A percentile compares a stretch with the other conserved stretches of the same genome.
Evolutionary conservation across 2,329 filamentous ascomycete genomes (phyloP).

Genomic region (Epicoccum sorghinum): DNA sequence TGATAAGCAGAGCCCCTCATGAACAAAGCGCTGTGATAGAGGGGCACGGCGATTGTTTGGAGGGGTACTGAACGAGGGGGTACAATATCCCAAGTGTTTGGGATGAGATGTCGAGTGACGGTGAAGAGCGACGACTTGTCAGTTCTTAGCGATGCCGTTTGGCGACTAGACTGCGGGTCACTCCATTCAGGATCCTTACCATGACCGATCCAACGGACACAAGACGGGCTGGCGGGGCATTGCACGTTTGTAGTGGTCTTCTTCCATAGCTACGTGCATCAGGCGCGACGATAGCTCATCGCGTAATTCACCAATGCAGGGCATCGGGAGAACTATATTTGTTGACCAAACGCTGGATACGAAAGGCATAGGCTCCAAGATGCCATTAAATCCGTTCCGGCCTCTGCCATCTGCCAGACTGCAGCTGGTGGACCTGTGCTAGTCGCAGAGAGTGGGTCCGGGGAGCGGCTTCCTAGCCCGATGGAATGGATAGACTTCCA

Average conservation of each 20-base stretch:
- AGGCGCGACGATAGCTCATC: background rate
- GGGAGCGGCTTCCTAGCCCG: slow-evolving; percentile 45
- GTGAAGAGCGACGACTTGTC: slow-evolving; percentile 23
- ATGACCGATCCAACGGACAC: slow-evolving; percentile 21
- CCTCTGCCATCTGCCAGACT: slow-evolving; percentile 18
- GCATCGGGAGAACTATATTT: too few relatives aligned
- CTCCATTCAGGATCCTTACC: slow-evolving; percentile 14
- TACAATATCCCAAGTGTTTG: slow-evolving; percentile 8
- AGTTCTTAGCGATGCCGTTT: slow-evolving; percentile 16
- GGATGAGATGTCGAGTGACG: slow-evolving; percentile 14
- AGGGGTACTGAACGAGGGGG: slow-evolving; percentile 5
- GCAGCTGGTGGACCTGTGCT: slow-evolving; percentile 28
- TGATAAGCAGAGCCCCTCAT: slow-evolving; percentile 33
- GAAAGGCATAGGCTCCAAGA: background rate
- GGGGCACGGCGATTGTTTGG: slow-evolving; percentile 15
- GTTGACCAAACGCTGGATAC: background rate
- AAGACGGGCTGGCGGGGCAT: slow-evolving; percentile 15
- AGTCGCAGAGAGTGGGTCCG: slow-evolving; percentile 39
- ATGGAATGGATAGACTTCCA: slow-evolving; percentile 41
- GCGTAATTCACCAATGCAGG: background rate
- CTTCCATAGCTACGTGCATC: background rate
- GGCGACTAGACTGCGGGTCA: slow-evolving; percentile 25
- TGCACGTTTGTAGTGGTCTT: slow-evolving; percentile 5
- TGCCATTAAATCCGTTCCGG: background rate
- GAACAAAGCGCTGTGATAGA: slow-evolving; percentile 15